Evolutionary conservation across 345 rosid genomes (phyloP).

Genomic region (Heritiera fomes): DNA sequence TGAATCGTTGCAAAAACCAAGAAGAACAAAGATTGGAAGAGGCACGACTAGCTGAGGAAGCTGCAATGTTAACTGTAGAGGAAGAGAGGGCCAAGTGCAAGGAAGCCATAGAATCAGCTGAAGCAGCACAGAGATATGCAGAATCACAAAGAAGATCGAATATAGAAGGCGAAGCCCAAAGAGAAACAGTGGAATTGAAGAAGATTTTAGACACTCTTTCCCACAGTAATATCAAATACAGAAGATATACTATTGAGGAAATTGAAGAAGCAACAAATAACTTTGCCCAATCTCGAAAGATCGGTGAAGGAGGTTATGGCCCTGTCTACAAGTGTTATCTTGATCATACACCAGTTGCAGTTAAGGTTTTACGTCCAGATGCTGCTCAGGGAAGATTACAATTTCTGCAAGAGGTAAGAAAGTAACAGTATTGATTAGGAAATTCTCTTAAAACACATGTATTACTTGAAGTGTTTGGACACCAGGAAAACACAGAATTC

Average conservation of each 20-base stretch:
- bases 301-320: conserved; percentile 98
- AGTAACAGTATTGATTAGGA: too few relatives aligned
- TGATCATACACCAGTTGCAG: conserved; percentile 83
- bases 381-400: conserved; percentile 95
- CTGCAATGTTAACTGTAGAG: conserved; percentile 53
- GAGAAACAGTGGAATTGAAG: conserved; percentile 53
- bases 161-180: conserved; percentile 51
- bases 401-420: conserved; percentile 77
- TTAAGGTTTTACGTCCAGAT: conserved; percentile 87
- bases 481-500: neutral
- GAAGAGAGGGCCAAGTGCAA: conserved; percentile 60
- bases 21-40: conserved; percentile 63
- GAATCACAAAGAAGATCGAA: conserved; percentile 54
- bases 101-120: conserved; percentile 71
- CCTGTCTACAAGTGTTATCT: conserved; percentile 80
- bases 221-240: conserved; percentile 45
- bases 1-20: conserved; percentile 68
- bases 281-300: conserved; percentile 54
- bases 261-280: conserved; percentile 72
- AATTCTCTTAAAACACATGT: neutral
- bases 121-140: conserved; percentile 60
- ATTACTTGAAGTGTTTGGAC: neutral
- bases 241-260: conserved; percentile 76
- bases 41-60: conserved; percentile 60
- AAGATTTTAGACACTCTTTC: conserved; percentile 33